These are phyloP conservation scores for Podochytrium sp. DNA, from an alignment of 192 early-diverging fungal genomes.

Conservation along the genomic window DNA sequence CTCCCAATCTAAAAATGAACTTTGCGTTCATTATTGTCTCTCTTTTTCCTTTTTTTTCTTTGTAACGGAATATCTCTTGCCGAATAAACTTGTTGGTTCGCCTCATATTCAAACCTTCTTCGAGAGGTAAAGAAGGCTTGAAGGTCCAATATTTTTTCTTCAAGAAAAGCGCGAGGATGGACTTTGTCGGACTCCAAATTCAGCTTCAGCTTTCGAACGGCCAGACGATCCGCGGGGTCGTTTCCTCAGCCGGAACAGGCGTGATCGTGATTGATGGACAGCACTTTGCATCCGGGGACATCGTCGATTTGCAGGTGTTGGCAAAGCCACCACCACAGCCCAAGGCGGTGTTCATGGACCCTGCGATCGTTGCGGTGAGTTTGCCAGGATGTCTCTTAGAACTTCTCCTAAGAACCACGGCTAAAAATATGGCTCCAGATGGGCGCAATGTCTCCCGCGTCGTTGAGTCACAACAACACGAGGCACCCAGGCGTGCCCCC, in stretches of 20 bases:
- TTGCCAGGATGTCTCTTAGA: neutral
- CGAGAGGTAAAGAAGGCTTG: too few species aligned
- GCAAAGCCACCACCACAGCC: neutral
- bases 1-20: conserved; percentile 31
- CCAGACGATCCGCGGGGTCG: neutral
- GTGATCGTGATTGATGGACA: neutral
- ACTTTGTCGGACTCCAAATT: neutral
- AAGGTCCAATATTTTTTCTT: too few species aligned
- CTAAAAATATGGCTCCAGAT: neutral
- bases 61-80: neutral
- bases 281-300: neutral
- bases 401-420: neutral
- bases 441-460: neutral
- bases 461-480: neutral
- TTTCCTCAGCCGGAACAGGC: neutral
- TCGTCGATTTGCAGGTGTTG: neutral
- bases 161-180: too few species aligned
- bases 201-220: neutral
- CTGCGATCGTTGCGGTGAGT: conserved; percentile 63
- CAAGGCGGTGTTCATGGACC: conserved; percentile 45
- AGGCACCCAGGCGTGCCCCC: neutral
- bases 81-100: neutral
- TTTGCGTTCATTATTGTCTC: neutral
- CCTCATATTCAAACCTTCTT: too few species aligned
- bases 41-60: neutral